phyloP scores from a whole-genome alignment of 352 stramenopile genomes.

The Sclerospora graminicola region DNA sequence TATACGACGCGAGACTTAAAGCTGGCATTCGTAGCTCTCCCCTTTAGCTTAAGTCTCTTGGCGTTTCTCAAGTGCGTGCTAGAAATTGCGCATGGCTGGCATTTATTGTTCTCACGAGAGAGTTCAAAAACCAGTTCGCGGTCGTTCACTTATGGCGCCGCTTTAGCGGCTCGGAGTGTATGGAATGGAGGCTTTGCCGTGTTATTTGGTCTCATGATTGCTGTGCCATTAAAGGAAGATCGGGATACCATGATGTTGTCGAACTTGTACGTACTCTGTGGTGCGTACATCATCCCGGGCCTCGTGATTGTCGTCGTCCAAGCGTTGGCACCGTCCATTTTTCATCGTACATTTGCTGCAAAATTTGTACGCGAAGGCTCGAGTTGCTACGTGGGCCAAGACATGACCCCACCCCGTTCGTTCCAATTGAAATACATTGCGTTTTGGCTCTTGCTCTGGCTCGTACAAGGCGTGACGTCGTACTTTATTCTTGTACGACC shows the following conservation, averaged over 20 bases:
- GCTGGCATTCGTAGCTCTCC: slow-evolving; percentile 37
- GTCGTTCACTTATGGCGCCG: slow-evolving; percentile 49
- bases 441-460: slow-evolving; percentile 57
- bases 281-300: slow-evolving; percentile 39
- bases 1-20: slow-evolving; percentile 46
- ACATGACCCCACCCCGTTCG: slow-evolving; percentile 48
- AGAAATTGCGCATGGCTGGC: slow-evolving; percentile 56
- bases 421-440: slow-evolving; percentile 55
- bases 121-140: slow-evolving; percentile 35
- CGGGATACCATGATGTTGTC: slow-evolving; percentile 34
- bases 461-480: slow-evolving; percentile 40
- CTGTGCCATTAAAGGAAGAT: slow-evolving; percentile 35
- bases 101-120: slow-evolving; percentile 42
- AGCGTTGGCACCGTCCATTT: slow-evolving; percentile 39
- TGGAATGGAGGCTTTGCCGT: slow-evolving; percentile 53
- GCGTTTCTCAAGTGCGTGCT: slow-evolving; percentile 51
- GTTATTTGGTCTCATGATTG: slow-evolving; percentile 56
- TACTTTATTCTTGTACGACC: slow-evolving; percentile 61
- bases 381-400: slow-evolving; percentile 57
- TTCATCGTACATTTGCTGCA: slow-evolving; percentile 40
- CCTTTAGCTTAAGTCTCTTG: slow-evolving; percentile 36
- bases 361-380: slow-evolving; percentile 69
- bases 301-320: slow-evolving; percentile 40
- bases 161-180: slow-evolving; percentile 35
- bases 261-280: slow-evolving; percentile 30